Base-by-base conservation (phyloP, 2,329 filamentous ascomycete genomes). In the Periconia sp. region DNA sequence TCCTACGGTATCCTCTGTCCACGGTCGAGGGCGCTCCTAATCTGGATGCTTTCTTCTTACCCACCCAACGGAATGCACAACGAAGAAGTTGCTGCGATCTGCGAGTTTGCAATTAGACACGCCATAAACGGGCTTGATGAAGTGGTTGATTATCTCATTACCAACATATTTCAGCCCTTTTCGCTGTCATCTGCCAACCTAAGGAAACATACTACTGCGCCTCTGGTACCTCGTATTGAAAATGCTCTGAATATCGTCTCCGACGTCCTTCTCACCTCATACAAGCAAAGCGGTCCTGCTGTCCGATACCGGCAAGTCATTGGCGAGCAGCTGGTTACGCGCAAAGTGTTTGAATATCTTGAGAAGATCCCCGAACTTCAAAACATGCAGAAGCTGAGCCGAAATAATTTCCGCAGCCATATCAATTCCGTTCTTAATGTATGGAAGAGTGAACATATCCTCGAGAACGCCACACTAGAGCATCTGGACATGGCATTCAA, bases 281-380 rank as follows among this genome's bases (percentile, higher is more conserved):
- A 56, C 2, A 64, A 66, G 43, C 64, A 68, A 50, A 54, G 59
- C n/a, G 68, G 68, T 7, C 56, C 59, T 14, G 63, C 62, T 9
- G 96, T 92, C 90, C 87, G 91, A 49, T 96, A 92, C 67, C 82
- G 92, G 19, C 86, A 89, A 60, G 81, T 93, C 2, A 91, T 96
- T 57, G 91, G 95, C 69, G 79, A 80, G 0, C 85, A 88, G 1
- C 79, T 97, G 20, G 85, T 84, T 30, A 76, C 83, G 9, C 83
- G 85, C 52, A 83, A 85, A 53, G 85, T 87, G 0, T 96, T 96
- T 64, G 88, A 90, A 65, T 81, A 83, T 43, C 81, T 97, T 2
- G 92, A 92, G 1, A 77, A 83, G 51, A 82, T 95, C 55, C 85
- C 91, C 8, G 86, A 88, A 62, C 85, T 84, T 50, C 76, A 89